Conservation (phyloP, 345 rosid species). For the Linum tenue region DNA sequence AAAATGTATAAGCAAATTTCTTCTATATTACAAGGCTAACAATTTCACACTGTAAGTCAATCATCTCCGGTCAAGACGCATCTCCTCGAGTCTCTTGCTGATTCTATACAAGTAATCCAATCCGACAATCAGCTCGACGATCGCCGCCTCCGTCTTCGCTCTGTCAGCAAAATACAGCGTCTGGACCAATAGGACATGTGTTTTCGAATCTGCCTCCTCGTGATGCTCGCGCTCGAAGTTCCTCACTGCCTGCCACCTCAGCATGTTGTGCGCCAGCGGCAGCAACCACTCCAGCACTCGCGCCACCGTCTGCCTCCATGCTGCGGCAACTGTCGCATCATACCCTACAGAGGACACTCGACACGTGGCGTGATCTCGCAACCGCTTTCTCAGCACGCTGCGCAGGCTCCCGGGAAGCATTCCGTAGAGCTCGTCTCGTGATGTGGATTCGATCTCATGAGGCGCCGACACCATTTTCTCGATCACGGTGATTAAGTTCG, state of each 20-base stretch:
- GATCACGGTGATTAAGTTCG: constrained; percentile 41
- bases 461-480: constrained; percentile 46
- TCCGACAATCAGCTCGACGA: constrained; percentile 52
- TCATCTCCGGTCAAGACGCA: not conserved
- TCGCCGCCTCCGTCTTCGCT: constrained; percentile 57
- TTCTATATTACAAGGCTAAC: too few species aligned
- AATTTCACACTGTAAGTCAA: not conserved
- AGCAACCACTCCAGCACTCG: constrained; percentile 48
- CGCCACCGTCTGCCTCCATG: constrained; percentile 34
- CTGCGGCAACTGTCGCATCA: constrained; percentile 34
- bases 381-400: constrained; percentile 31
- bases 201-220: constrained; percentile 18
- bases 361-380: constrained; percentile 28
- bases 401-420: constrained; percentile 43
- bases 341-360: constrained; percentile 21
- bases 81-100: constrained; percentile 17
- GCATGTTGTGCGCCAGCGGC: constrained; percentile 50
- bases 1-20: too few species aligned
- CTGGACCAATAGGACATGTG: constrained; percentile 48
- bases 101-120: constrained; percentile 40
- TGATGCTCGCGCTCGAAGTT: constrained; percentile 44
- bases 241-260: constrained; percentile 50
- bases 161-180: constrained; percentile 49
- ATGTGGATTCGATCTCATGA: constrained; percentile 33
- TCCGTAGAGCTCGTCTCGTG: constrained; percentile 43